Conservation (phyloP, 345 rosid genomes). For the Corchorus capsularis region DNA sequence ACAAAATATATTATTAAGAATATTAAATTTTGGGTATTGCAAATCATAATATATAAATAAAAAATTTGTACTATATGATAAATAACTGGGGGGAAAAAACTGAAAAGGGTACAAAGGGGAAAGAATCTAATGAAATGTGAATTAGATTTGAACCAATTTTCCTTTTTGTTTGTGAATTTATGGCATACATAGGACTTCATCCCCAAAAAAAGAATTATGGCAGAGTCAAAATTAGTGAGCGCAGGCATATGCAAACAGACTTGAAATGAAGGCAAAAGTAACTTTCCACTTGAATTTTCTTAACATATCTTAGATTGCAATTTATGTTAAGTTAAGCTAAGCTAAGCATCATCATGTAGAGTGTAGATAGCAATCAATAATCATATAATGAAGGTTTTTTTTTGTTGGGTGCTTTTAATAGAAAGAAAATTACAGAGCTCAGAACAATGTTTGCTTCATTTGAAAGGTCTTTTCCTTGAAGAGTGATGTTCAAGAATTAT, state of each 20-base stretch:
- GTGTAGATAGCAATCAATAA: neutral
- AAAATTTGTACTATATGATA: neutral
- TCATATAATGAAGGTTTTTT: neutral
- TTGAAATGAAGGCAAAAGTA: conserved; percentile 13
- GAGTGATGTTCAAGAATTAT: conserved; percentile 26
- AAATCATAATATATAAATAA: neutral
- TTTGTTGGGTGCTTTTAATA: neutral
- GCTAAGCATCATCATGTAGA: conserved; percentile 29
- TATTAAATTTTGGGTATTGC: neutral
- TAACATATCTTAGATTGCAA: conserved; percentile 37
- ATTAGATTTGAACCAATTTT: neutral
- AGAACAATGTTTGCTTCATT: conserved; percentile 17
- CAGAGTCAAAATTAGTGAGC: neutral
- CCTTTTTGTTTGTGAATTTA: too few relatives aligned
- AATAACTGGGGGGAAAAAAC: neutral
- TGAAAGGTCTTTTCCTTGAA: conserved; percentile 20
- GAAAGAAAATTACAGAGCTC: conserved; percentile 1
- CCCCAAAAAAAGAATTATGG: too few relatives aligned
- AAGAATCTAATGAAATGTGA: neutral
- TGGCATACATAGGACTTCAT: too few relatives aligned
- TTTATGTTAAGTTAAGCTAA: conserved; percentile 23
- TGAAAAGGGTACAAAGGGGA: neutral
- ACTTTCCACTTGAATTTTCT: conserved; percentile 12
- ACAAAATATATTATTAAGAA: too few relatives aligned
- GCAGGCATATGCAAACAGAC: neutral